A percentile compares a stretch with the other conserved stretches of the same genome.
These are phyloP conservation scores for Neopestalotiopsis rosae DNA, from an alignment of 2,329 filamentous ascomycete genomes.

Conservation along the genomic window DNA sequence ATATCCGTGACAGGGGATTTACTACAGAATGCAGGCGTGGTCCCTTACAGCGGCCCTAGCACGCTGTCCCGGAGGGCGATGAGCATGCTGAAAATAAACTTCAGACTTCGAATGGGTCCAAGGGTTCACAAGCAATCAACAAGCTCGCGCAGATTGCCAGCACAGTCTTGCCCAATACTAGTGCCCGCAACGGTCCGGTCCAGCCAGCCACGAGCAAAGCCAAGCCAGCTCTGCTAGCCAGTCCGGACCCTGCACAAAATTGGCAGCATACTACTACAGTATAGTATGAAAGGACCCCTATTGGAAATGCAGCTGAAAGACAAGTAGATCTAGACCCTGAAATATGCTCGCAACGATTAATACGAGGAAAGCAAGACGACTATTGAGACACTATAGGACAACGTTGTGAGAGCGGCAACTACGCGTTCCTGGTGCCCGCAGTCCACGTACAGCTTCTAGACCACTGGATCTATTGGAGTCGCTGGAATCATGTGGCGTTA, in stretches of 20 bases:
- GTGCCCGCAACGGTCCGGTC: background rate
- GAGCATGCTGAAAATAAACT: background rate
- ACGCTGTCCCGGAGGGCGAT: background rate
- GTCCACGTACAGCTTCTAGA: background rate
- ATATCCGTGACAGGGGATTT: background rate
- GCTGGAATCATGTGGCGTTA: background rate
- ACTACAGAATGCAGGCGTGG: constrained; percentile 1
- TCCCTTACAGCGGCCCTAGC: background rate
- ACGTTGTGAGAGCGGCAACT: background rate
- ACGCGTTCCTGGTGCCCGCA: background rate
- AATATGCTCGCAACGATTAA: background rate
- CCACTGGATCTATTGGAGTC: background rate
- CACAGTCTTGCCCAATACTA: background rate
- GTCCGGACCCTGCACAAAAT: background rate
- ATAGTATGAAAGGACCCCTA: background rate
- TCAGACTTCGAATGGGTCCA: background rate
- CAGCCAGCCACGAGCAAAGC: background rate
- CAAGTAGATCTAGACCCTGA: background rate
- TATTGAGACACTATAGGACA: background rate
- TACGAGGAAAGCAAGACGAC: background rate
- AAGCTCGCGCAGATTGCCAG: background rate
- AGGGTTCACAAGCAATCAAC: background rate
- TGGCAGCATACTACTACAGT: background rate
- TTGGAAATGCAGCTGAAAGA: background rate
- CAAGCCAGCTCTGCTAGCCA: background rate